Evolutionary conservation across 148 eudicot genomes (phyloP), one percentile per base, ranked within the genome.

Genomic region (Heliamphora exappendiculata): DNA sequence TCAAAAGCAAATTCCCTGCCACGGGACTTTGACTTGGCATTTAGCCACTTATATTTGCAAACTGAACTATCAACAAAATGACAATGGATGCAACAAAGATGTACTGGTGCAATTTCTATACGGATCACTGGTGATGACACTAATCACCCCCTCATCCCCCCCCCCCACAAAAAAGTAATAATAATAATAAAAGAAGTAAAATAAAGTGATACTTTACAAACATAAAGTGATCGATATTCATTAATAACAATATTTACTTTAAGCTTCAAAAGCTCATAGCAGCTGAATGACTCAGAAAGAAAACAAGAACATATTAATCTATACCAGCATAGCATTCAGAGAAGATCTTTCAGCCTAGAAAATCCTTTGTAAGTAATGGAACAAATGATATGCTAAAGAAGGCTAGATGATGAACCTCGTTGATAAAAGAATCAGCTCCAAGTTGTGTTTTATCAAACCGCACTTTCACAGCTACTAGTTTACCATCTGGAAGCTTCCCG

Each of bases 401-500:
- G 54, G 70, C n/a, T 39, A 63, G 67, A 41, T 34, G 70, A 44
- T 10, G 47, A 63, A 90, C 97, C 93, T 92, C 97, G 74, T 89
- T 92, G 67, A 86, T 73, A 73, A 92, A 92, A 50, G 91, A 87
- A 75, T 89, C 90, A 58, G 85, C 90, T 28, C 93, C 91, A 22
- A 92, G 89, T 72, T 90, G 91, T 78, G 84, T 78, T 75, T 80
- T 86, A 74, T 90, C 95, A 50, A 72, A 86, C 53, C 89, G 82
- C 49, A 92, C 91, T 92, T 92, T 92, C 29, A 92, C 91, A 80
- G 95, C 95, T 36, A 88, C 88, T 73, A 75, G 65, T 82, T 86
- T 89, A 26, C 91, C 92, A 82, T 84, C 81, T 2, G 86, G 78
- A 76, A 89, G 87, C 80, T 90, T 89, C 51, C 95, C 97, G 37